Evolutionary conservation across 1,139 yeast genomes (phyloP).

Genomic region (Yamadazyma diddensiae): DNA sequence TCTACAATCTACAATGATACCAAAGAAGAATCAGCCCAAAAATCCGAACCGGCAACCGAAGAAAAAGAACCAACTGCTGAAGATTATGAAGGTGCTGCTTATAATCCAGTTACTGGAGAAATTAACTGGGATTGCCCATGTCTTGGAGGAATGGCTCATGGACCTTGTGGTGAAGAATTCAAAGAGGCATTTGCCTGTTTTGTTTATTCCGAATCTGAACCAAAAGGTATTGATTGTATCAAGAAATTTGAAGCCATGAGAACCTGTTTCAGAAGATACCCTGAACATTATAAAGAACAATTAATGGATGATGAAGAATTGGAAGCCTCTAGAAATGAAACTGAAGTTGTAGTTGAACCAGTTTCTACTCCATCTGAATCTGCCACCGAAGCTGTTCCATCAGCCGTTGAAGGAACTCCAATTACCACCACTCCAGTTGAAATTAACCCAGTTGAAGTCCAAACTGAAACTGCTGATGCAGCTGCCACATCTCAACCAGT

Average conservation of each 20-base stretch:
- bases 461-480: conserved; percentile 8
- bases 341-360: conserved; percentile 2
- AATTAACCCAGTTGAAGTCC: neutral
- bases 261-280: conserved; percentile 88
- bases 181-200: conserved; percentile 96
- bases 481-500: conserved; percentile 2
- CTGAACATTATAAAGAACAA: conserved; percentile 93
- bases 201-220: conserved; percentile 91
- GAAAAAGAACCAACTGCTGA: conserved; percentile 11
- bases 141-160: conserved; percentile 98
- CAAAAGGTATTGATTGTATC: conserved; percentile 95
- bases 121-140: conserved; percentile 99
- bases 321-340: conserved; percentile 41
- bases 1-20: conserved; percentile 4
- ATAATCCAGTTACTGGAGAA: conserved; percentile 96
- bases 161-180: conserved; percentile 98
- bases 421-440: conserved; percentile 1
- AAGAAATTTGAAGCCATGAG: conserved; percentile 93
- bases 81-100: conserved; percentile 58
- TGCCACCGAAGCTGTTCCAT: neutral
- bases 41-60: conserved; percentile 1
- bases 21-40: conserved; percentile 3
- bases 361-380: neutral
- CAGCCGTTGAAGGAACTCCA: conserved; percentile 8
- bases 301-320: conserved; percentile 74